These are phyloP conservation scores for Cladorrhinum samala DNA, from an alignment of 495 filamentous ascomycete species.

Conservation along the genomic window DNA sequence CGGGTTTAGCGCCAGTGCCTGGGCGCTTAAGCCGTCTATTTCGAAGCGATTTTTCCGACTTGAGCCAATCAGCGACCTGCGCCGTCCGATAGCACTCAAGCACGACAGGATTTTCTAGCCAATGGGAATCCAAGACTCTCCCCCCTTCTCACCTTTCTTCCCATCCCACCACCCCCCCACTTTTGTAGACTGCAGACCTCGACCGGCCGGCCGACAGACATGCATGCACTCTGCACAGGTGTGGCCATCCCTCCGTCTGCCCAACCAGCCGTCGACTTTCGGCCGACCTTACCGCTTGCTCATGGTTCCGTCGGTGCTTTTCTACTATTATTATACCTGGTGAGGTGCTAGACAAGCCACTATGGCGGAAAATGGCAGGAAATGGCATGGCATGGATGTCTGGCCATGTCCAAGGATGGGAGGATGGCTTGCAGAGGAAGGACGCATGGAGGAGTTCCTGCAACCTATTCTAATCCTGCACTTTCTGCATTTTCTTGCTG, in stretches of 20 bases:
- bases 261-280: conserved; percentile 40
- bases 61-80: conserved; percentile 21
- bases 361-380: not conserved
- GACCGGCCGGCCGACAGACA: conserved; percentile 5
- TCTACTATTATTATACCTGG: conserved; percentile 35
- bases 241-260: conserved; percentile 14
- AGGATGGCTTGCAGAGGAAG: not conserved
- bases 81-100: conserved; percentile 15
- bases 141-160: conserved; percentile 11
- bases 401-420: too few relatives aligned
- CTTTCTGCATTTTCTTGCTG: too few relatives aligned
- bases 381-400: too few relatives aligned
- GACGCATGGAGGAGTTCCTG: not conserved
- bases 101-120: conserved; percentile 29
- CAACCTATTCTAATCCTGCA: too few relatives aligned
- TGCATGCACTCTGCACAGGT: conserved; percentile 12
- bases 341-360: conserved; percentile 9
- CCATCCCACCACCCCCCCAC: conserved; percentile 5
- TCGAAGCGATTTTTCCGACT: conserved; percentile 9
- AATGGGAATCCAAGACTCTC: conserved; percentile 19
- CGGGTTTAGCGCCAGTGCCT: conserved; percentile 19
- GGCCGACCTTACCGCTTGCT: conserved; percentile 30
- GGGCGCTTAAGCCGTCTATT: conserved; percentile 30
- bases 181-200: conserved; percentile 6
- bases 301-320: conserved; percentile 9